These are phyloP conservation scores for Micractinium conductrix DNA, from an alignment of 139 green algal genomes.

Conservation along the genomic window DNA sequence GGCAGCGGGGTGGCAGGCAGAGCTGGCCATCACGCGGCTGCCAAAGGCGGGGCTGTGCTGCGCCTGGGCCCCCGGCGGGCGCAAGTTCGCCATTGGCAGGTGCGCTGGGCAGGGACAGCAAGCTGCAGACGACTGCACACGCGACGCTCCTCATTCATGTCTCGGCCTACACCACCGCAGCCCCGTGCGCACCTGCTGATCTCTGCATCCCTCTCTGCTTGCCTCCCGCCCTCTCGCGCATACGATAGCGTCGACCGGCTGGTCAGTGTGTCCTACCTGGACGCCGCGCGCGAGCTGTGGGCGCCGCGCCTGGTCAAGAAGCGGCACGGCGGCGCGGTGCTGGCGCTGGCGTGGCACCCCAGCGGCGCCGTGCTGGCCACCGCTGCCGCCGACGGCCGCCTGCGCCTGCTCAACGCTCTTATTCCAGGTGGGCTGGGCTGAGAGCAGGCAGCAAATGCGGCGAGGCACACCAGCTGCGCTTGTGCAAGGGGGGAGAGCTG, in stretches of 20 bases:
- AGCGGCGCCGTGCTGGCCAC: constrained; percentile 1
- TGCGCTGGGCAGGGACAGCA: no score
- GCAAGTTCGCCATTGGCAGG: constrained; percentile 23
- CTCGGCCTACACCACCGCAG: no score
- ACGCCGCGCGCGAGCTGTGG: constrained; percentile 14
- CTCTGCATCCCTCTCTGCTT: no score
- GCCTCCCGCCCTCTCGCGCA: no score
- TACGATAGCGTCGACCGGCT: not conserved
- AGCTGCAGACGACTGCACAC: no score
- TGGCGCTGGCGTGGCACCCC: constrained; percentile 32
- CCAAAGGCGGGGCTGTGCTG: constrained; percentile 16
- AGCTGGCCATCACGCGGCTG: constrained; percentile 31
- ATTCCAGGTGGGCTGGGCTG: constrained; percentile 3
- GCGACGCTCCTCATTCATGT: no score
- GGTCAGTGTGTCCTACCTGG: not conserved
- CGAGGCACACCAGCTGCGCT: no score
- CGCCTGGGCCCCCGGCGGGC: not conserved
- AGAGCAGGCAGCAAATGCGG: not conserved
- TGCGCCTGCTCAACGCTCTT: constrained; percentile 20
- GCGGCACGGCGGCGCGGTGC: not conserved
- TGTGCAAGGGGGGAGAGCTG: not conserved
- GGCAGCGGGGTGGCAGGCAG: not conserved
- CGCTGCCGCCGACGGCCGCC: not conserved
- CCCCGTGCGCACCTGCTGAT: no score
- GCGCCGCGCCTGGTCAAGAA: constrained; percentile 21